Conservation (phyloP, 176 grass and related monocot genomes). For the Secale cereale region DNA sequence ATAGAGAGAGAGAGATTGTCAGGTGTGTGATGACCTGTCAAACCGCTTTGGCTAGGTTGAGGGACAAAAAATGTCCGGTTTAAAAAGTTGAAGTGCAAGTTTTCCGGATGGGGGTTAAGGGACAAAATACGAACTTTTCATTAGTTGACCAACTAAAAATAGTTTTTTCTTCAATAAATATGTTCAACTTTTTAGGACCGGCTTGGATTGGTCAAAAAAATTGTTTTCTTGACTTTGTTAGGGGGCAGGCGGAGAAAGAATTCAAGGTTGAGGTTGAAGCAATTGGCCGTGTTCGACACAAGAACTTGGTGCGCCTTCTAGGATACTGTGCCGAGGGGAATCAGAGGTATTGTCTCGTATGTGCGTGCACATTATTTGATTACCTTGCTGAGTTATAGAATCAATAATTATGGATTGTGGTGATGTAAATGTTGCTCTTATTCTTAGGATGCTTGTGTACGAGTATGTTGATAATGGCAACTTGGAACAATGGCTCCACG, state of each 20-base stretch:
- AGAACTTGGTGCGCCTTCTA: slow-evolving; percentile 81
- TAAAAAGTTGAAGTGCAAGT: too few relatives aligned
- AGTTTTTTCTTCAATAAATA: neutral
- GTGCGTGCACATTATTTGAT: neutral
- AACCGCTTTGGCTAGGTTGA: too few relatives aligned
- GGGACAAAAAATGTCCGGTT: too few relatives aligned
- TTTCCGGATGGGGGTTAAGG: too few relatives aligned
- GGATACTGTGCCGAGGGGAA: slow-evolving; percentile 85
- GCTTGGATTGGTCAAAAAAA: neutral
- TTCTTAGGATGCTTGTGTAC: slow-evolving; percentile 87
- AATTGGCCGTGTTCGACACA: slow-evolving; percentile 92
- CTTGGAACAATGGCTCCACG: slow-evolving; percentile 96
- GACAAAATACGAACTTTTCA: too few relatives aligned
- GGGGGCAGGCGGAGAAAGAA: slow-evolving; percentile 96
- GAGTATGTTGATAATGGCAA: slow-evolving; percentile 92
- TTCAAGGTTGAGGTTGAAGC: slow-evolving; percentile 98
- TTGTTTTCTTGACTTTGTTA: slow-evolving; percentile 33
- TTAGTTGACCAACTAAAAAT: too few relatives aligned
- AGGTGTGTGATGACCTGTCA: too few relatives aligned
- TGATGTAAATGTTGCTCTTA: slow-evolving; percentile 15
- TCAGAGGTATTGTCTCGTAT: slow-evolving; percentile 61
- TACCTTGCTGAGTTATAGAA: neutral
- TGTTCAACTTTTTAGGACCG: neutral
- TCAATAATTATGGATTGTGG: neutral
- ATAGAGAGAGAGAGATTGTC: too few relatives aligned